A percentile compares a stretch with the other conserved stretches of the same genome.
Evolutionary conservation across 257 asterid species (phyloP).

Genomic region (Gardenia jasminoides): DNA sequence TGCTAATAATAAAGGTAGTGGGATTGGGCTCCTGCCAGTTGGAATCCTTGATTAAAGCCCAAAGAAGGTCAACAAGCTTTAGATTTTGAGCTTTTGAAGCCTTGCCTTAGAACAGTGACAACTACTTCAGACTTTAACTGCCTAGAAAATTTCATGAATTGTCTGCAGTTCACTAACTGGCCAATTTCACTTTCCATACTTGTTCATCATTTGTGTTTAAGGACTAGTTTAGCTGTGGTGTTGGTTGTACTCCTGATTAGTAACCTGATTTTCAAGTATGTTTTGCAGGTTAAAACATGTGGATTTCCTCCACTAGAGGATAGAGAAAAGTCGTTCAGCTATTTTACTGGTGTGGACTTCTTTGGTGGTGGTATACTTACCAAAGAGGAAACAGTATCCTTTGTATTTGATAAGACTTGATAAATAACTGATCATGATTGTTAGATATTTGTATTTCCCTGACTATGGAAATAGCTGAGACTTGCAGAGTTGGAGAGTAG

Average conservation of each 20-base stretch:
- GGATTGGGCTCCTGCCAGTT: neutral
- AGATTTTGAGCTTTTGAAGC: neutral
- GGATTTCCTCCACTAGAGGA: slow-evolving; percentile 96
- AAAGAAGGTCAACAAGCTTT: neutral
- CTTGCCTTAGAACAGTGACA: neutral
- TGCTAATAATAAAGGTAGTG: neutral
- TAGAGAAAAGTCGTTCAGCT: slow-evolving; percentile 59
- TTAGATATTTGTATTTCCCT: slow-evolving; percentile 30
- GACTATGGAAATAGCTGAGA: slow-evolving; percentile 54
- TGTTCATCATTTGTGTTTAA: neutral
- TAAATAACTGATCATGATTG: neutral
- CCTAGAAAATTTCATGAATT: neutral
- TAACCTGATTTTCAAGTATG: slow-evolving; percentile 18
- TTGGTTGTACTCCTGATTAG: slow-evolving; percentile 1
- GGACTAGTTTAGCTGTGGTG: neutral
- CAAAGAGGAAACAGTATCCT: slow-evolving; percentile 95
- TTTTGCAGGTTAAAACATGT: slow-evolving; percentile 74
- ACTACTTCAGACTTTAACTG: neutral
- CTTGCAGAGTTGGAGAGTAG: slow-evolving; percentile 79
- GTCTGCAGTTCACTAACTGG: neutral
- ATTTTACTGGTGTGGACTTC: slow-evolving; percentile 67
- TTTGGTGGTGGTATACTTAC: slow-evolving; percentile 85
- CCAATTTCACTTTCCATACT: neutral
- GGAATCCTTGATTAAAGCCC: neutral
- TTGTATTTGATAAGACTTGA: slow-evolving; percentile 1